Conservation (phyloP, 768 basidiomycete species). For the Suillus occidentalis region DNA sequence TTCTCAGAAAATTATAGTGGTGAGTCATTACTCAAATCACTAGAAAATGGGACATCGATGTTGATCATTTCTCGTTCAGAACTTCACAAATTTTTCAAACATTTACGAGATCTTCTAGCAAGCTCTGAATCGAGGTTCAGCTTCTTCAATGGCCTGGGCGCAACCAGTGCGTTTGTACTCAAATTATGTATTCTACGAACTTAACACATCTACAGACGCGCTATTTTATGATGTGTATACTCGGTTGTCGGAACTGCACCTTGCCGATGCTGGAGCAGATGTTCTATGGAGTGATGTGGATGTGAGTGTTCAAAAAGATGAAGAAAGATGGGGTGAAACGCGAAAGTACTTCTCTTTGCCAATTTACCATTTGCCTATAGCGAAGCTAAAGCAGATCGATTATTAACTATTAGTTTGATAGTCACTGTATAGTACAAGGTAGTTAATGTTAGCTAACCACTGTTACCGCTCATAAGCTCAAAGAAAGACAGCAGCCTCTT, state of each 20-base stretch:
- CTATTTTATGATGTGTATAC: conserved; percentile 93
- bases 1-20: conserved; percentile 86
- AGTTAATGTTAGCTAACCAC: not conserved
- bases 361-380: conserved; percentile 69
- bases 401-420: not conserved
- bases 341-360: conserved; percentile 77
- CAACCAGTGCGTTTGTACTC: conserved; percentile 65
- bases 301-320: conserved; percentile 47
- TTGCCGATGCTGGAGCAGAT: conserved; percentile 77
- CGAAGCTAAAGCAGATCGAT: conserved; percentile 24
- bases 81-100: conserved; percentile 78
- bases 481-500: not conserved
- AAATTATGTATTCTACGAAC: not conserved
- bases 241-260: conserved; percentile 78
- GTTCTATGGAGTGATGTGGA: conserved; percentile 84
- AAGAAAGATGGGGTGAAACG: conserved; percentile 74
- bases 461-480: not conserved
- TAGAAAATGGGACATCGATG: not conserved
- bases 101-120: conserved; percentile 72
- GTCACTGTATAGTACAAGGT: not conserved
- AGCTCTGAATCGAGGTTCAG: conserved; percentile 80
- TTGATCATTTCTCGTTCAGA: conserved; percentile 35
- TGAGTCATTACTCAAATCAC: conserved; percentile 21
- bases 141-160: conserved; percentile 97
- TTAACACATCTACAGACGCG: conserved; percentile 45